phyloP scores from a whole-genome alignment of 805 yeast species.

The Metschnikowia drakensbergensis region DNA sequence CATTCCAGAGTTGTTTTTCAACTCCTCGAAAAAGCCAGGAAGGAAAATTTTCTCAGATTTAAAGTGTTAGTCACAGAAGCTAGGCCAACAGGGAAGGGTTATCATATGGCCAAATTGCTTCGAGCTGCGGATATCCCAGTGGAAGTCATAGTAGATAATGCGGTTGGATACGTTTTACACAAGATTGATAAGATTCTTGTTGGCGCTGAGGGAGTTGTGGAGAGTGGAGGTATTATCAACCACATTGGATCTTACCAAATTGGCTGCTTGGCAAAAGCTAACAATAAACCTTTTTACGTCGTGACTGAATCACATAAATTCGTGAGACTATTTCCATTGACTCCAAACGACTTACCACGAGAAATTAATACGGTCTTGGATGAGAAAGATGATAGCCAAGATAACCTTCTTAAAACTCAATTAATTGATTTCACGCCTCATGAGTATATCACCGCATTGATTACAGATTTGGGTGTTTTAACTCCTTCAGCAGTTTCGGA shows the following conservation, averaged over 20 bases:
- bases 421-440: conserved; percentile 91
- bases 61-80: conserved; percentile 92
- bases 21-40: conserved; percentile 69
- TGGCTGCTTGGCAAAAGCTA: conserved; percentile 85
- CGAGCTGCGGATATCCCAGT: conserved; percentile 78
- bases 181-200: conserved; percentile 90
- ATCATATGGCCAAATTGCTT: conserved; percentile 63
- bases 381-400: conserved; percentile 21
- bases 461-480: conserved; percentile 93
- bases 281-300: conserved; percentile 90
- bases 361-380: conserved; percentile 25
- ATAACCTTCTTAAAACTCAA: conserved; percentile 28
- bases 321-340: conserved; percentile 90
- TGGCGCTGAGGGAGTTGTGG: conserved; percentile 99
- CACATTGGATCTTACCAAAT: conserved; percentile 93
- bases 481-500: conserved; percentile 99
- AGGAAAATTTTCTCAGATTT: conserved; percentile 71
- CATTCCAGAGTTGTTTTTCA: conserved; percentile 86
- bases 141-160: conserved; percentile 82
- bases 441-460: conserved; percentile 89
- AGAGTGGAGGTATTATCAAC: conserved; percentile 96
- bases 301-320: conserved; percentile 94
- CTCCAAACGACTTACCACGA: conserved; percentile 84
- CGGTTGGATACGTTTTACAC: conserved; percentile 89
- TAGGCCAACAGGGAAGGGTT: conserved; percentile 76